Evolutionary conservation across 768 basidiomycete genomes (phyloP).

Genomic region (Russula lepida): DNA sequence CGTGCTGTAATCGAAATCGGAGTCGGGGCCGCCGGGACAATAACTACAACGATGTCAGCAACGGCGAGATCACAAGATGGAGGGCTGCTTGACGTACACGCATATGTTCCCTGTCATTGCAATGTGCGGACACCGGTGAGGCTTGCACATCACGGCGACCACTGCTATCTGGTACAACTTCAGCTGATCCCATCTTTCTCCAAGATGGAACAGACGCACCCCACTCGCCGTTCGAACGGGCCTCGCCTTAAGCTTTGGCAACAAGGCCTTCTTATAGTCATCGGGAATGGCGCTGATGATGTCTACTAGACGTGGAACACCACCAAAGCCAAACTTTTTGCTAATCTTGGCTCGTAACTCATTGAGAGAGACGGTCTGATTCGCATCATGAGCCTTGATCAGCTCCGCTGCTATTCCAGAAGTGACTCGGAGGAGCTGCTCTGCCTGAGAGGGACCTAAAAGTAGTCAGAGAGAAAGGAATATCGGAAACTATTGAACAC

Average conservation of each 20-base stretch:
- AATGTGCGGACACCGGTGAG: conserved; percentile 98
- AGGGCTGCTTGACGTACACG: conserved; percentile 50
- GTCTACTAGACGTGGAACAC: conserved; percentile 89
- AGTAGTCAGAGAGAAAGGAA: neutral
- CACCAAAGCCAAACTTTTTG: conserved; percentile 81
- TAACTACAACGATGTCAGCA: conserved; percentile 44
- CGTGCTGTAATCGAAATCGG: conserved; percentile 98
- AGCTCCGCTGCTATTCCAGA: conserved; percentile 93
- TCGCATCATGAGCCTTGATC: conserved; percentile 77
- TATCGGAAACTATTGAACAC: neutral
- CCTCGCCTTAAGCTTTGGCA: conserved; percentile 85
- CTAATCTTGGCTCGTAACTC: conserved; percentile 79
- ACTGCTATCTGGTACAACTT: conserved; percentile 70
- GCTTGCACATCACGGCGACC: conserved; percentile 99
- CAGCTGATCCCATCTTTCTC: neutral
- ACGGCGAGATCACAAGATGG: neutral
- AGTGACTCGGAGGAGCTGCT: conserved; percentile 81
- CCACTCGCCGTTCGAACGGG: conserved; percentile 97
- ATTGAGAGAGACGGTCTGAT: conserved; percentile 76
- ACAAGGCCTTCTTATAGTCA: conserved; percentile 85
- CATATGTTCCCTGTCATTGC: conserved; percentile 99
- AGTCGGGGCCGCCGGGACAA: conserved; percentile 98
- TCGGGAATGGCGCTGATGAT: conserved; percentile 98
- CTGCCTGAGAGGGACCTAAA: conserved; percentile 78
- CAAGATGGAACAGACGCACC: conserved; percentile 40